Base-by-base conservation (phyloP, 805 yeast species). In the Teunomyces cretensis region DNA sequence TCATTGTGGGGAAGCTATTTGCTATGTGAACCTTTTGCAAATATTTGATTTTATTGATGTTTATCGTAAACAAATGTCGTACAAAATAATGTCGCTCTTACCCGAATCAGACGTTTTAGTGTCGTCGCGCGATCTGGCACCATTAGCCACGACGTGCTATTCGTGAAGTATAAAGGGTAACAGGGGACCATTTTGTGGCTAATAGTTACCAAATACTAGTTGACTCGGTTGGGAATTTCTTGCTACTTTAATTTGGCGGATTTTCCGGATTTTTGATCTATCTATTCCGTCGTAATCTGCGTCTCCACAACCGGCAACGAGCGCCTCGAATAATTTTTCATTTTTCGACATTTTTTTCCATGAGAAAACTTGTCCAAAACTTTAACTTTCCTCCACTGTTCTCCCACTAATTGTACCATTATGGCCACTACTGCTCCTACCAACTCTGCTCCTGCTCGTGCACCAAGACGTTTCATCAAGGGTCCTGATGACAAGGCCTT, bases 401-500 rank as follows among this genome's bases (percentile, higher is more conserved):
- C 32, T 28, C 33, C 15, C 41, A 6, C 22, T 26, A 26, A 14
- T 26, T 15, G 32, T 15, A 24, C 22, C 22, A 24, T 35, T 22
- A 35, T 35, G 38, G 38, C 28, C 38, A 17, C 37, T 22, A 36
- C 56, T 43, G 44, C 55, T 40, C 37, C 55, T 41, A 39, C 50
- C 39, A 39, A 40, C 15, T 31, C 47, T 40, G 17, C 41, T 41
- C 11, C 24, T 28, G 22, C 33, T 33, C 28, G 48, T 22, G 36
- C 52, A 24, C 45, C 45, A 6, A 76, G 79, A 67, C 76, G 75
- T 49, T 81, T 75, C 64, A 78, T 84, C 67, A 86, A 86, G 66
- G 81, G 85, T 60, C 95, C 95, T 39, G 94, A 87, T 65, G 79
- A 75, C 57, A 69, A 76, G 48, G 81, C 73, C 44, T 75, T 83